These are phyloP conservation scores for Spinellus fusiger DNA, from an alignment of 192 early-diverging fungal species.

Conservation along the genomic window DNA sequence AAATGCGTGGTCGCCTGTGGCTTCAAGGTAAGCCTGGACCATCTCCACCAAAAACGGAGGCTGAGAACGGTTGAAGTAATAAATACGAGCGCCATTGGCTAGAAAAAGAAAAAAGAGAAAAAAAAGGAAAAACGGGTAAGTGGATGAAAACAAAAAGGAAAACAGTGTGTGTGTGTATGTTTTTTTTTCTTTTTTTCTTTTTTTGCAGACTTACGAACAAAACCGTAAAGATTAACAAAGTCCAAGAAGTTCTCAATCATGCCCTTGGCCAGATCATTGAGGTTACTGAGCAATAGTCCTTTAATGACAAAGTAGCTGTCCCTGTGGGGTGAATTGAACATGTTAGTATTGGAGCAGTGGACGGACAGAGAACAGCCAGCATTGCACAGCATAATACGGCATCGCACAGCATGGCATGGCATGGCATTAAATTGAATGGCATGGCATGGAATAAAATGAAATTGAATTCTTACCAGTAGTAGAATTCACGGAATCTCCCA, in stretches of 20 bases:
- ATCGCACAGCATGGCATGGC: too few relatives aligned
- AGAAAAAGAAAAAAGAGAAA: neutral
- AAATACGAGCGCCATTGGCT: slow-evolving; percentile 70
- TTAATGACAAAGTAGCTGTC: slow-evolving; percentile 65
- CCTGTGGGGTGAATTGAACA: slow-evolving; percentile 20
- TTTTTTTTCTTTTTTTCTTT: neutral
- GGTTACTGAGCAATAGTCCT: slow-evolving; percentile 53
- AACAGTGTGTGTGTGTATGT: neutral
- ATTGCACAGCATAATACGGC: too few relatives aligned
- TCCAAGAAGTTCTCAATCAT: slow-evolving; percentile 59
- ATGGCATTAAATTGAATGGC: too few relatives aligned
- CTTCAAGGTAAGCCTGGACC: slow-evolving; percentile 53
- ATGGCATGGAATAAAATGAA: neutral
- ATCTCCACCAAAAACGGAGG: slow-evolving; percentile 68
- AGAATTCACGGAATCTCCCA: slow-evolving; percentile 66
- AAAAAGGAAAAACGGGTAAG: neutral
- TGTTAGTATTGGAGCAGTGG: too few relatives aligned
- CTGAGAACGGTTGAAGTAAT: slow-evolving; percentile 71
- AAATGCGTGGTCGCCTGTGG: slow-evolving; percentile 42
- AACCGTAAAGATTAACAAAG: slow-evolving; percentile 54
- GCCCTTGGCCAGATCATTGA: slow-evolving; percentile 37
- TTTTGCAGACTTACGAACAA: slow-evolving; percentile 49
- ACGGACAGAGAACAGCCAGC: too few relatives aligned
- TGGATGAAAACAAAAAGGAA: slow-evolving; percentile 1
- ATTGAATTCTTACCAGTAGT: slow-evolving; percentile 47